These are phyloP conservation scores for Cutaneotrichosporon dermatis DNA, from an alignment of 1,284 basidiomycete genomes.

Conservation along the genomic window DNA sequence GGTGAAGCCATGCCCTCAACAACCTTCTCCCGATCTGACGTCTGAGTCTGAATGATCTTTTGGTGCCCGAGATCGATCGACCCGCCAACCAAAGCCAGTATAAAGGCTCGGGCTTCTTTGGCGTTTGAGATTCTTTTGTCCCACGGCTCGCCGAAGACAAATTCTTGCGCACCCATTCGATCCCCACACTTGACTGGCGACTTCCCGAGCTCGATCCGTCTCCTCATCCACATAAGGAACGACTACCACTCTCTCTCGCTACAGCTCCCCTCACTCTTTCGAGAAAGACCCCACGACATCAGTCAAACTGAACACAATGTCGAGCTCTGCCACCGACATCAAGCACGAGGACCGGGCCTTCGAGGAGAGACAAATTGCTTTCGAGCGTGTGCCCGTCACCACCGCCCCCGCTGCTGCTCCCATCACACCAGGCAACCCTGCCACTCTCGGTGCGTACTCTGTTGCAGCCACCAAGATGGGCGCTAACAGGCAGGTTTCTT, in stretches of 20 bases:
- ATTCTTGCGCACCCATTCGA: no score
- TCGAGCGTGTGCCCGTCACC: background rate
- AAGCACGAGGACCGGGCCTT: conserved; percentile 3
- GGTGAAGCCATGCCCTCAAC: background rate
- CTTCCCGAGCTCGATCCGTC: no score
- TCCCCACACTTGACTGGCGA: background rate
- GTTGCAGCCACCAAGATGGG: no score
- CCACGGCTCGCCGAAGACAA: no score
- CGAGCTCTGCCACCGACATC: conserved; percentile 2
- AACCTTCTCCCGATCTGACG: background rate
- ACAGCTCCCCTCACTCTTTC: background rate
- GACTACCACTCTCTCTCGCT: background rate
- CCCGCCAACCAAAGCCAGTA: no score
- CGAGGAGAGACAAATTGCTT: conserved; percentile 4
- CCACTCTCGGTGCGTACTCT: conserved; percentile 6
- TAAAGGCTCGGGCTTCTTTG: no score
- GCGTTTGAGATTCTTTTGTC: no score
- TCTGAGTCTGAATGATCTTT: no score
- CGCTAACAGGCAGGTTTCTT: conserved; percentile 10
- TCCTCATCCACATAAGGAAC: no score
- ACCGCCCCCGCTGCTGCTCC: background rate
- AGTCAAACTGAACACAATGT: background rate
- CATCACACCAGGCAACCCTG: conserved; percentile 4
- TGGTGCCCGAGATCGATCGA: no score
- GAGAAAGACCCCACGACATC: background rate